phyloP scores from a whole-genome alignment of 768 basidiomycete genomes.

The Trametes cingulata region DNA sequence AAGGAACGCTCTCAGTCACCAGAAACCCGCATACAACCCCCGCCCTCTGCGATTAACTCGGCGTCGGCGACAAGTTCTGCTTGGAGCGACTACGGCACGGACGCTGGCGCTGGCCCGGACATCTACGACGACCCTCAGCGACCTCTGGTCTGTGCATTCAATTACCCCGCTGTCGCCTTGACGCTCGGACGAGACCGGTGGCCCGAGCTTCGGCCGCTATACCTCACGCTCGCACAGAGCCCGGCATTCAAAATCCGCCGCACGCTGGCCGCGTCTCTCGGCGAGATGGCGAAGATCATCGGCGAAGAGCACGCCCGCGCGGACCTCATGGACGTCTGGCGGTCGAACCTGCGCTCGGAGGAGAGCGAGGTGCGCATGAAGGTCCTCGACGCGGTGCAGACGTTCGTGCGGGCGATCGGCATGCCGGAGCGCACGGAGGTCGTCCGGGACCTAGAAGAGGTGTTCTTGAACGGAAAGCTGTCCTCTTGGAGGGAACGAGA shows the following conservation, averaged over 20 bases:
- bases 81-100: slow-evolving; percentile 22
- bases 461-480: slow-evolving; percentile 60
- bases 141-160: slow-evolving; percentile 80
- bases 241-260: slow-evolving; percentile 63
- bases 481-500: slow-evolving; percentile 83
- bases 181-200: slow-evolving; percentile 79
- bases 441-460: slow-evolving; percentile 39
- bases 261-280: slow-evolving; percentile 85
- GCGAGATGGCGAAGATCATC: slow-evolving; percentile 86
- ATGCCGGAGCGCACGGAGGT: slow-evolving; percentile 44
- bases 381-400: slow-evolving; percentile 64
- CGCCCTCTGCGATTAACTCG: background rate
- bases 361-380: slow-evolving; percentile 72
- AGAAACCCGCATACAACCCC: background rate
- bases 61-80: slow-evolving; percentile 14
- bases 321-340: slow-evolving; percentile 77
- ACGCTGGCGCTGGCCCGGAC: slow-evolving; percentile 13
- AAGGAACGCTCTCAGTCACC: background rate
- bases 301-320: slow-evolving; percentile 63
- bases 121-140: slow-evolving; percentile 66
- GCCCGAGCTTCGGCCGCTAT: slow-evolving; percentile 67
- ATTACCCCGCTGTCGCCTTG: slow-evolving; percentile 87
- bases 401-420: slow-evolving; percentile 56
- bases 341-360: slow-evolving; percentile 55
- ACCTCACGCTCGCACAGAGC: slow-evolving; percentile 64